Evolutionary conservation across 78 protist species (phyloP).

Genomic region (Chrysochromulina parva): DNA sequence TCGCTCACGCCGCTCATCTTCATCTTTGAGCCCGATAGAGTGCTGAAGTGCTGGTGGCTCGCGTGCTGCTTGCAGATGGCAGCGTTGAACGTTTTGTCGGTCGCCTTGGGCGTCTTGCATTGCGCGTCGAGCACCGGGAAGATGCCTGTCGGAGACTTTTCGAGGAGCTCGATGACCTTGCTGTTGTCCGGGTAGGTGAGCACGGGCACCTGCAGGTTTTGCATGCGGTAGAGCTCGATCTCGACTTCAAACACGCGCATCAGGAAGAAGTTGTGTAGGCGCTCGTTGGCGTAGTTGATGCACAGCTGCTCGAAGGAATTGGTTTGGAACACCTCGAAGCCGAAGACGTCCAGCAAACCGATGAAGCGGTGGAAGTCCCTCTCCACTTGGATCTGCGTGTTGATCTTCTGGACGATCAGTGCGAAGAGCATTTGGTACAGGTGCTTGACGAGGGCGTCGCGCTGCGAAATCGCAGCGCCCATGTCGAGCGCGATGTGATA

Average conservation of each 20-base stretch:
- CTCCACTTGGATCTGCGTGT: too few relatives aligned
- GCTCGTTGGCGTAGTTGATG: conserved; percentile 85
- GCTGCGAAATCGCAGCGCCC: neutral
- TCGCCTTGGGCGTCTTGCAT: neutral
- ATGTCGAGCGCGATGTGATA: too few relatives aligned
- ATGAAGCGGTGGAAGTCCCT: neutral
- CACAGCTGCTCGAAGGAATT: conserved; percentile 23
- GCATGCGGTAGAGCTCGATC: too few relatives aligned
- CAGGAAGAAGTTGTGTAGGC: conserved; percentile 76
- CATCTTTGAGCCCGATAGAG: too few relatives aligned
- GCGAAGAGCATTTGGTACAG: neutral
- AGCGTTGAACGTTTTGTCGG: too few relatives aligned
- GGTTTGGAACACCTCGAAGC: conserved; percentile 85
- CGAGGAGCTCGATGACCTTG: neutral
- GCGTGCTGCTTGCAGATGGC: too few relatives aligned
- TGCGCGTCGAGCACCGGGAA: conserved; percentile 81
- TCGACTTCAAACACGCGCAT: conserved; percentile 58
- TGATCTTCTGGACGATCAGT: too few relatives aligned
- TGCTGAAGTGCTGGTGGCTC: too few relatives aligned
- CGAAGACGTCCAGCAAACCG: conserved; percentile 95
- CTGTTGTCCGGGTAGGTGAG: too few relatives aligned
- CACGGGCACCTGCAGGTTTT: too few relatives aligned
- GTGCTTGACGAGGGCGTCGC: neutral
- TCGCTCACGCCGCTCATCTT: neutral
- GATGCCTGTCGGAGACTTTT: conserved; percentile 76